Evolutionary conservation across 2,329 filamentous ascomycete species (phyloP).

Genomic region (Lasiodiplodia hormozganensis): DNA sequence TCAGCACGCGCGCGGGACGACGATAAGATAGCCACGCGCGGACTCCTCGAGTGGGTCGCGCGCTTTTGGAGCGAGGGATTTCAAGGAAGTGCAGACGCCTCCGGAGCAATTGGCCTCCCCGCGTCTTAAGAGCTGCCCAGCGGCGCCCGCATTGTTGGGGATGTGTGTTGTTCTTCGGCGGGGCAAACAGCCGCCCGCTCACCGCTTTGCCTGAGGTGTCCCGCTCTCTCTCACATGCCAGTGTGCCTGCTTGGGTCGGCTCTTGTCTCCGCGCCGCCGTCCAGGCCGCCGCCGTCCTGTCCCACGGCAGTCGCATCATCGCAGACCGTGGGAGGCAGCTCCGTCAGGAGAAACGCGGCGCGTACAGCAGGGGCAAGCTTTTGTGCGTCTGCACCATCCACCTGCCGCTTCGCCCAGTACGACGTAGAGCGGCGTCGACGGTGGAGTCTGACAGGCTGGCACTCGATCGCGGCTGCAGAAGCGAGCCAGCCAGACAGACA

Average conservation of each 20-base stretch:
- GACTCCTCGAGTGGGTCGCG: conserved; percentile 11
- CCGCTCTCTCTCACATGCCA: conserved; percentile 12
- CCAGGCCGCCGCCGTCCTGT: not conserved
- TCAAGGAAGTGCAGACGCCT: conserved; percentile 12
- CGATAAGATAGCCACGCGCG: conserved; percentile 22
- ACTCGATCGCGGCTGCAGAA: conserved; percentile 4
- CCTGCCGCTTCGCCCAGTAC: not conserved
- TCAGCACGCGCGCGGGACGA: not conserved
- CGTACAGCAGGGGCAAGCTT: conserved; percentile 2
- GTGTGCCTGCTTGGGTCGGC: not conserved
- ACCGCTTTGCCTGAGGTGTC: conserved; percentile 6
- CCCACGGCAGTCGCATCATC: not conserved
- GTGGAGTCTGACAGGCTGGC: conserved; percentile 26
- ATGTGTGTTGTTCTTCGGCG: conserved; percentile 24
- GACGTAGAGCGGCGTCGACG: not conserved
- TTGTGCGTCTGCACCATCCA: conserved; percentile 7
- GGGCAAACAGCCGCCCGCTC: conserved; percentile 13
- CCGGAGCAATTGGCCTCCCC: conserved; percentile 7
- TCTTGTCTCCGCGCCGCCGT: not conserved
- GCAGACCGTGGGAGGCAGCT: not conserved
- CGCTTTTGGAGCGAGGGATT: not conserved
- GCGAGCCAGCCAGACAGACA: conserved; percentile 1
- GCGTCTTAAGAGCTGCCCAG: conserved; percentile 8
- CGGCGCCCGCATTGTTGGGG: conserved; percentile 15
- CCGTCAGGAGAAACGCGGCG: not conserved